A percentile compares a stretch with the other conserved stretches of the same genome.
Evolutionary conservation across 192 early-diverging fungal species (phyloP).

Genomic region (Coemansia sp.): DNA sequence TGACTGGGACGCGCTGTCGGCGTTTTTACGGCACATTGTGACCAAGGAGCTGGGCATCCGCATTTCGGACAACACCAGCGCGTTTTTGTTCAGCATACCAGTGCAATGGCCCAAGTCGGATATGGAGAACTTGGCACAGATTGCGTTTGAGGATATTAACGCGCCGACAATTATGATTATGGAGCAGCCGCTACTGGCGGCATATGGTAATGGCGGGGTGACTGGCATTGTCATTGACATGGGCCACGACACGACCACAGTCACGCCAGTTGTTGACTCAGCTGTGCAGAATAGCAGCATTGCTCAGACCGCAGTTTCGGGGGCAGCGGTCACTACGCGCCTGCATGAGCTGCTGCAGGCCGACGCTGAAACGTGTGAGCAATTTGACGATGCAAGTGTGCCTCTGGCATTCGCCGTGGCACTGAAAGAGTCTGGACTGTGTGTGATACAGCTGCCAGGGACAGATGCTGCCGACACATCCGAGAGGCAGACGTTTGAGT

Average conservation of each 20-base stretch:
- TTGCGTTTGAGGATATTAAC: constrained; percentile 93
- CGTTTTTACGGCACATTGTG: constrained; percentile 75
- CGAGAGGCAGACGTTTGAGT: constrained; percentile 56
- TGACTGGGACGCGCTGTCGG: constrained; percentile 74
- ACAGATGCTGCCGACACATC: constrained; percentile 10
- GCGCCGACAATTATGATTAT: constrained; percentile 76
- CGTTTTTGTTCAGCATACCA: constrained; percentile 80
- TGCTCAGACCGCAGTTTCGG: constrained; percentile 67
- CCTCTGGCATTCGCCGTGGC: constrained; percentile 59
- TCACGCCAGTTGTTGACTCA: constrained; percentile 82
- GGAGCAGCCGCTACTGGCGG: constrained; percentile 78
- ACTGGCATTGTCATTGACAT: constrained; percentile 89
- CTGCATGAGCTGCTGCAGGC: constrained; percentile 62
- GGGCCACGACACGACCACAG: constrained; percentile 79
- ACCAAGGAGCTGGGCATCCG: constrained; percentile 77
- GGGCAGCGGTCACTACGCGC: constrained; percentile 64
- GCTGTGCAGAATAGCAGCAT: constrained; percentile 61
- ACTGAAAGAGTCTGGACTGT: constrained; percentile 59
- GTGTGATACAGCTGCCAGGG: constrained; percentile 23
- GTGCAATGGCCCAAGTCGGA: constrained; percentile 78
- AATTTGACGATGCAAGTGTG: constrained; percentile 55
- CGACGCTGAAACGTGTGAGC: constrained; percentile 49
- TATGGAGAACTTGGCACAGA: constrained; percentile 76
- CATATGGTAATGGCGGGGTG: constrained; percentile 75
- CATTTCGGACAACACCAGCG: constrained; percentile 71